These are phyloP conservation scores for Tylopilus vinaceipallidus DNA, from an alignment of 768 basidiomycete genomes.

Conservation along the genomic window DNA sequence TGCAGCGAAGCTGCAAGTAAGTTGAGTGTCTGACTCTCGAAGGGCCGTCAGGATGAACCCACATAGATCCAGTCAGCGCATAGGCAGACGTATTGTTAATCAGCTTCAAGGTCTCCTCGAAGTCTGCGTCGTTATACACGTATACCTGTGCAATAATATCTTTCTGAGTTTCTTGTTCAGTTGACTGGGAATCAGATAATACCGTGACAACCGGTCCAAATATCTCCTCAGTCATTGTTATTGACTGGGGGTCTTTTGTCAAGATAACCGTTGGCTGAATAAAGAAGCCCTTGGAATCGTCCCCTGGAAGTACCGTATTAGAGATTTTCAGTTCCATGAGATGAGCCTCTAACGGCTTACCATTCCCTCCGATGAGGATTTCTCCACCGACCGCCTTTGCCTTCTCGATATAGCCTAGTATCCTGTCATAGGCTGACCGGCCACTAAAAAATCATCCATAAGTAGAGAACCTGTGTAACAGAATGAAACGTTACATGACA, in stretches of 20 bases:
- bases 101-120: slow-evolving; percentile 81
- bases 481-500: slow-evolving; percentile 66
- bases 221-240: slow-evolving; percentile 94
- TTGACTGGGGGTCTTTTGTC: slow-evolving; percentile 83
- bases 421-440: slow-evolving; percentile 86
- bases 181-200: slow-evolving; percentile 15
- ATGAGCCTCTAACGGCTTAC: slow-evolving; percentile 36
- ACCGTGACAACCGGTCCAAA: slow-evolving; percentile 96
- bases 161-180: slow-evolving; percentile 2
- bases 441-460: slow-evolving; percentile 45
- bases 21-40: slow-evolving; percentile 9
- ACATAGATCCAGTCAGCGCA: slow-evolving; percentile 95
- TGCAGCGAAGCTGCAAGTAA: slow-evolving; percentile 62
- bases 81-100: slow-evolving; percentile 86
- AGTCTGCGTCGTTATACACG: slow-evolving; percentile 86
- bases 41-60: slow-evolving; percentile 30
- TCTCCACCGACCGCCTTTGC: slow-evolving; percentile 90
- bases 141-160: slow-evolving; percentile 56
- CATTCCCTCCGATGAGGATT: slow-evolving; percentile 80
- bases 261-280: slow-evolving; percentile 93
- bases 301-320: slow-evolving; percentile 42
- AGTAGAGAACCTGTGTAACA: background rate
- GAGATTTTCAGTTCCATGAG: background rate
- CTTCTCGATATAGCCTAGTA: slow-evolving; percentile 76
- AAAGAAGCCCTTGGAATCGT: slow-evolving; percentile 91